Evolutionary conservation across 306 rosid genomes (phyloP).

Genomic region (Fagus sylvatica): DNA sequence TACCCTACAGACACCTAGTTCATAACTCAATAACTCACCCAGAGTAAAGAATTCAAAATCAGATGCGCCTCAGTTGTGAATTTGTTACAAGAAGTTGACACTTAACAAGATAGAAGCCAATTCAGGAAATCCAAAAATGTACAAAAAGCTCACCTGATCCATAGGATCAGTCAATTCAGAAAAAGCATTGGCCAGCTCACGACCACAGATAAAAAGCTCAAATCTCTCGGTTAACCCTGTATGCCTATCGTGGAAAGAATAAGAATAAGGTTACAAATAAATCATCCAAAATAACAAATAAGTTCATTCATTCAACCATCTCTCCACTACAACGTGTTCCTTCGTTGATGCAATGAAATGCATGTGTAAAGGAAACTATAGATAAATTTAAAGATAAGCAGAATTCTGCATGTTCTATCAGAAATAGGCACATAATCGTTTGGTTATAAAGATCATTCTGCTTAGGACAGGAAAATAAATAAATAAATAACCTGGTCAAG

Average conservation of each 20-base stretch:
- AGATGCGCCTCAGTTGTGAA: background rate
- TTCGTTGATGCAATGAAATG: background rate
- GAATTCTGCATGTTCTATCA: background rate
- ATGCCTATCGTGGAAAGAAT: constrained; percentile 46
- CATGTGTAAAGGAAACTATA: background rate
- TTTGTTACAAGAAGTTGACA: background rate
- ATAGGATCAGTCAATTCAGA: constrained; percentile 95
- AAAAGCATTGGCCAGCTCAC: constrained; percentile 96
- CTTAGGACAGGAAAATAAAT: background rate
- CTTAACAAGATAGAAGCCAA: background rate
- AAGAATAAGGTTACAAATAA: constrained; percentile 26
- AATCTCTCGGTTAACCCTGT: constrained; percentile 88
- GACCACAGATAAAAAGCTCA: constrained; percentile 95
- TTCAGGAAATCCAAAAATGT: constrained; percentile 1
- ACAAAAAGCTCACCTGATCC: constrained; percentile 71
- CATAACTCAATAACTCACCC: background rate
- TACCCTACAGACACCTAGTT: background rate
- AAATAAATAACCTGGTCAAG: background rate
- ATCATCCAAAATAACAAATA: constrained; percentile 1
- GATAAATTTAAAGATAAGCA: background rate
- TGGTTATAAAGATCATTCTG: background rate
- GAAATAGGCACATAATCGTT: background rate
- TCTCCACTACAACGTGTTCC: background rate
- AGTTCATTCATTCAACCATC: background rate
- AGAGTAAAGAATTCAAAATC: background rate